Conservation (phyloP, 768 basidiomycete genomes). For the Exsudoporus frostii region DNA sequence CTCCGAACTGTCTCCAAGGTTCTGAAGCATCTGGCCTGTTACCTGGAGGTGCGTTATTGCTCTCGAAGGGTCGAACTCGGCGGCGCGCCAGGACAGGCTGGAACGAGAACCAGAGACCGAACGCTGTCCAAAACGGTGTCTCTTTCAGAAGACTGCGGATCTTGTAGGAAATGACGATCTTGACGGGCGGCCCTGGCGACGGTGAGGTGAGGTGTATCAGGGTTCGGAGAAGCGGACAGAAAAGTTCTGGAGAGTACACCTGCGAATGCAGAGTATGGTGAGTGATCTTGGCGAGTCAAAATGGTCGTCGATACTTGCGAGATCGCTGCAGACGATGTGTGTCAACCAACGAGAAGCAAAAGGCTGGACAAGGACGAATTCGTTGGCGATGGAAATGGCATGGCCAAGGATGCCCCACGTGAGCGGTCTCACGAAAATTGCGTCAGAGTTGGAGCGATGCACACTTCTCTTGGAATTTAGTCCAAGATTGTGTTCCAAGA, state of each 20-base stretch:
- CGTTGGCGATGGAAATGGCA: conserved; percentile 37
- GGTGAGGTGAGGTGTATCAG: conserved; percentile 69
- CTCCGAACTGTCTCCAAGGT: conserved; percentile 43
- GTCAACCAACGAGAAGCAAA: conserved; percentile 36
- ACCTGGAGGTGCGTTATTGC: background rate
- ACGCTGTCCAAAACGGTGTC: conserved; percentile 72
- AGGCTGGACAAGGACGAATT: conserved; percentile 28
- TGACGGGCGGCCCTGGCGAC: conserved; percentile 18
- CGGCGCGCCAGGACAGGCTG: conserved; percentile 45
- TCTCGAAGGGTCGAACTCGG: background rate
- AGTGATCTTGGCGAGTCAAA: background rate
- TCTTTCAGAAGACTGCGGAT: conserved; percentile 72
- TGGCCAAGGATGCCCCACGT: conserved; percentile 64
- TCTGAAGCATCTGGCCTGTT: background rate
- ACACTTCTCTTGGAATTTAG: background rate
- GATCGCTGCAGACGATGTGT: conserved; percentile 80
- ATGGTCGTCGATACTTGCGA: conserved; percentile 47
- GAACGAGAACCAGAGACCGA: conserved; percentile 76
- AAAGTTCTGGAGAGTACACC: conserved; percentile 85
- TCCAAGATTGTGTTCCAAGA: conserved; percentile 43
- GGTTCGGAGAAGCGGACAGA: conserved; percentile 72
- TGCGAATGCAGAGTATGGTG: conserved; percentile 28
- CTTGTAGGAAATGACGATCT: conserved; percentile 72
- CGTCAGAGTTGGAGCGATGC: conserved; percentile 16
- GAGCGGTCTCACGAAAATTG: conserved; percentile 50